Evolutionary conservation across 169 alveolate genomes (phyloP), one percentile per base, ranked within the genome.

Genomic region (Plasmodium ovale): DNA sequence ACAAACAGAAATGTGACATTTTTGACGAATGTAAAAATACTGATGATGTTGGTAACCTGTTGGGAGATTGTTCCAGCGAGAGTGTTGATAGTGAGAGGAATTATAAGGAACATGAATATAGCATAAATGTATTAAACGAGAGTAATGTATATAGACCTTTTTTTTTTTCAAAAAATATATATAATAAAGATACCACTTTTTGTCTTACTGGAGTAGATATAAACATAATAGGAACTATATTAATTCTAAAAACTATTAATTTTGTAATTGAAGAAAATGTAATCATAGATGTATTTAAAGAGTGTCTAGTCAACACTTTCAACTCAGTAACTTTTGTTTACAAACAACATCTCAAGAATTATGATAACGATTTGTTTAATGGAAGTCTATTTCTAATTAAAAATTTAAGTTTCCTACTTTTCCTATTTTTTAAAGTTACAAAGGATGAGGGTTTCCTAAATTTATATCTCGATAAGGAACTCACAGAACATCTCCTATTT

Each of bases 151-250:
- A 85, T 49, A 85, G 54, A 71, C 23, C 60, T 0, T 85, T 85
- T 47, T 54, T 59, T 47, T 85, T 85, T 60, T 31, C 21, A 37
- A 31, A 71, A 21, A 12, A 9, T 44, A 35, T 37, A 69, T 85
- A 35, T 64, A 70, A 70, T 49, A 85, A 68, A 72, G 79, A 69
- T 62, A 54, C 74, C 0, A 69, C 7, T 14, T 68, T 68, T 31
- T 33, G 60, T 12, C 49, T 85, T 19, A 12, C 67, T 9, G 91
- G 91, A 25, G 25, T 85, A 60, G 74, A 85, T 71, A 35, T 85
- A n/a, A 85, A 85, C 33, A 70, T 85, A 16, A 85, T 85, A 25
- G 91, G 91, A 23, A 68, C 91, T 35, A 85, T 85, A 12, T 33
- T 85, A 60, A 85, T 85, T 56, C 56, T 85, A 72, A 85, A 85